Base-by-base conservation (phyloP, 139 green algal species). In the Chlorella ohadii region DNA sequence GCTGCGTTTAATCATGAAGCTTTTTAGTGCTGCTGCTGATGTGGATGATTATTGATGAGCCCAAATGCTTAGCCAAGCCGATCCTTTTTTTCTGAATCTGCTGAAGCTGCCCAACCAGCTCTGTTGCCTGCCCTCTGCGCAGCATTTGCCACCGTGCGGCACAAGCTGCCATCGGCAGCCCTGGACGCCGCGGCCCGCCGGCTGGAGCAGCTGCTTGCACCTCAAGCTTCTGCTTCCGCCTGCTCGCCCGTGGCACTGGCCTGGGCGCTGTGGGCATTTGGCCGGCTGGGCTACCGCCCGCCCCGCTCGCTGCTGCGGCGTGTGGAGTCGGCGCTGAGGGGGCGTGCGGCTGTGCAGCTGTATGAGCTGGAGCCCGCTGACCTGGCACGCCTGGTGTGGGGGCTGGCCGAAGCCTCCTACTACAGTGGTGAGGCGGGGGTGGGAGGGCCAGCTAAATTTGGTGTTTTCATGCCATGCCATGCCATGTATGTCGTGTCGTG, bases 221-320 rank as follows among this genome's bases (percentile, higher is more conserved):
- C 51, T 3, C 51, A 59, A 13, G 51, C 51, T 9, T 13, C 51
- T 5, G 56, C 33, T 22, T 23, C 13, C 47, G 31, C 23, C 33
- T n/a, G 64, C 27, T 57, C 80, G 0, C 68, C 80, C 38, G 38
- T n/a, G 25, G 19, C 27, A 22, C 80, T 85, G 27, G 61, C 31
- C 31, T 85, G 80, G 80, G 36, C 71, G 55, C 82, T 87, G 34
- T 87, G 72, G 72, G 44, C 68, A 0, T 72, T 83, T 41, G 82
- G 59, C 3, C 65, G 61, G 22, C 28, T 83, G 36, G 9, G 59
- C 27, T 31, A 66, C 55, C 76, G 31, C 22, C 55, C 80, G 33
- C 59, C 76, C 28, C 44, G 79, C 41, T 34, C 44, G 23, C 51
- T 84, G 66, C 79, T 84, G 79, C 67, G 67, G 2, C 55, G 36